Evolutionary conservation across 805 yeast species (phyloP), one percentile per base, ranked within the genome.

Genomic region (Saturnispora dispora): DNA sequence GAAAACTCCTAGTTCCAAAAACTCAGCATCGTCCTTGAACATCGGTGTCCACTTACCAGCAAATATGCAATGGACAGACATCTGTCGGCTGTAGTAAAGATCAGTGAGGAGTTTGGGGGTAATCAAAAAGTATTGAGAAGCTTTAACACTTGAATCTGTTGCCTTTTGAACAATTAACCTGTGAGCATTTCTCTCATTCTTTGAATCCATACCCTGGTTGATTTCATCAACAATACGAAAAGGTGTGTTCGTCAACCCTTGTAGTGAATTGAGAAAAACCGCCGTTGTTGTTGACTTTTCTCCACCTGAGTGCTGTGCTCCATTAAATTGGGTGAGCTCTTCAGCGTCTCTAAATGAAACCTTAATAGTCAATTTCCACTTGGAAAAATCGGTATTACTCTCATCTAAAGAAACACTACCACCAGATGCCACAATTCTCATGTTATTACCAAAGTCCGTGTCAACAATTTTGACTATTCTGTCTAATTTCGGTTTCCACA

Each of bases 201-300:
- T 79, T 11, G 95, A 85, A 69, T 93, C 99, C 98, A 93, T 90
- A 58, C 99, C 99, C 70, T 93, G 99, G 64, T 93, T 93, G 55
- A 93, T 95, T 71, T 93, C 99, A 68, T 93, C 99, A 7, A 93
- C 96, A 3, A 91, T 90, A 62, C 98, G 74, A 62, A 93, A 88
- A 9, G 99, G 98, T 0, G 96, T 88, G 28, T 77, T 76, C 0
- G 97, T 83, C 52, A 85, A 74, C 10, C 89, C 91, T 69, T 93
- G 99, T 55, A 93, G 71, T 1, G 98, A 83, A 74, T 93, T 86
- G 62, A 93, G 77, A 63, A 85, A 93, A 48, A 90, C 78, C 2
- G 91, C 91, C 0, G 98, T 93, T 0, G 97, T 83, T 0, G 93
- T 96, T 1, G 98, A 95, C 61, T 96, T 79, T 66, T 93, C 99